A percentile compares a stretch with the other conserved stretches of the same genome.
Conservation (phyloP, 2,329 filamentous ascomycete genomes). For the Pseudogymnoascus sp. region DNA sequence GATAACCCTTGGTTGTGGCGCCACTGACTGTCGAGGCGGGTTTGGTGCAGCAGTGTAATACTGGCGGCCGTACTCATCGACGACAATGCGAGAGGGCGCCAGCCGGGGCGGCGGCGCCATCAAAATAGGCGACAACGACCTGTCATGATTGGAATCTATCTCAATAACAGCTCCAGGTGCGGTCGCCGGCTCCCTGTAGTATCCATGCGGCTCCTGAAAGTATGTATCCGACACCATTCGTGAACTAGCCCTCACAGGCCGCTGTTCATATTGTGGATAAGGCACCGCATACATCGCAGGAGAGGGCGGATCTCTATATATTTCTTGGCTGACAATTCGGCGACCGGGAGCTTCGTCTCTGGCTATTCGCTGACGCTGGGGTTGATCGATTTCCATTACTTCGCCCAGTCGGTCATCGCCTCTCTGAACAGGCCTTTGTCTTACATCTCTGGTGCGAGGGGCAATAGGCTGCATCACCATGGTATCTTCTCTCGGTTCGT, state of each 20-base stretch:
- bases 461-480: conserved; percentile 22
- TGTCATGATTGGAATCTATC: conserved; percentile 41
- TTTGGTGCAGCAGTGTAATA: conserved; percentile 55
- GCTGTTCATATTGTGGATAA: conserved; percentile 20
- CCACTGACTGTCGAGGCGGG: conserved; percentile 44
- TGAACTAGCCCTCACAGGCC: conserved; percentile 22
- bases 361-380: not conserved
- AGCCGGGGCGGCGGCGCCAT: conserved; percentile 41
- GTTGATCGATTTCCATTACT: conserved; percentile 8
- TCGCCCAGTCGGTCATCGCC: not conserved
- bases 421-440: not conserved
- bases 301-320: conserved; percentile 17
- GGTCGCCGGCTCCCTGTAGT: conserved; percentile 39
- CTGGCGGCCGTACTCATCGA: conserved; percentile 77
- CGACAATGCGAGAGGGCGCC: conserved; percentile 56
- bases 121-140: conserved; percentile 42
- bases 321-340: not conserved
- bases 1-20: conserved; percentile 38
- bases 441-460: conserved; percentile 7
- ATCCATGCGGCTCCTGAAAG: conserved; percentile 29
- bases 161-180: conserved; percentile 41
- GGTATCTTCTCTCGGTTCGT: conserved; percentile 40
- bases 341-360: not conserved
- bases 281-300: conserved; percentile 22
- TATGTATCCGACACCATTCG: conserved; percentile 23